Percentiles rank a stretch among this genome's conserved stretches.
phyloP scores from a whole-genome alignment of 306 rosid genomes.

The Crotalaria pallida region DNA sequence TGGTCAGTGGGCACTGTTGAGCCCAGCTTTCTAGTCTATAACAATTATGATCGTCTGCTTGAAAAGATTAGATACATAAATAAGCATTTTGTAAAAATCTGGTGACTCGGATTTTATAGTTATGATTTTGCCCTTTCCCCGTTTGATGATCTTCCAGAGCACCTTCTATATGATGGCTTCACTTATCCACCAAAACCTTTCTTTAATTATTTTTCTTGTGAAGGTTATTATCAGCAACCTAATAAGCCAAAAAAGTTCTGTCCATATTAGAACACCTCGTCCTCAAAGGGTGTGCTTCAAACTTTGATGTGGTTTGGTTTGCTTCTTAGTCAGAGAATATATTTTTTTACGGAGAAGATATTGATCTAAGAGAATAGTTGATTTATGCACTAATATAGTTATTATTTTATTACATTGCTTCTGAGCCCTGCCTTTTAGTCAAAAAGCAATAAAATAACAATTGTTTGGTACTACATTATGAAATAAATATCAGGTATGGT shows the following conservation, averaged over 20 bases:
- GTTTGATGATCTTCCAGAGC: background rate
- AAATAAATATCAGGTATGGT: background rate
- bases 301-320: background rate
- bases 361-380: background rate
- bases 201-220: background rate
- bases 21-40: too few species aligned
- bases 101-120: background rate
- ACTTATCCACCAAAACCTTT: background rate
- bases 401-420: background rate
- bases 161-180: background rate
- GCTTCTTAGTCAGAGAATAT: background rate
- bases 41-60: background rate
- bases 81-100: background rate
- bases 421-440: background rate
- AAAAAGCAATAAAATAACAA: background rate
- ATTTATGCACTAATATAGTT: background rate
- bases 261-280: background rate
- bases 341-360: background rate
- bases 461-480: background rate
- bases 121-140: background rate
- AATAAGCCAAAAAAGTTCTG: background rate
- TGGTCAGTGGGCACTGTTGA: too few species aligned
- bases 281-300: background rate
- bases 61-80: background rate
- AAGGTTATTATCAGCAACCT: background rate